Evolutionary conservation across 805 yeast genomes (phyloP).

Genomic region (Ogataea allantospora): DNA sequence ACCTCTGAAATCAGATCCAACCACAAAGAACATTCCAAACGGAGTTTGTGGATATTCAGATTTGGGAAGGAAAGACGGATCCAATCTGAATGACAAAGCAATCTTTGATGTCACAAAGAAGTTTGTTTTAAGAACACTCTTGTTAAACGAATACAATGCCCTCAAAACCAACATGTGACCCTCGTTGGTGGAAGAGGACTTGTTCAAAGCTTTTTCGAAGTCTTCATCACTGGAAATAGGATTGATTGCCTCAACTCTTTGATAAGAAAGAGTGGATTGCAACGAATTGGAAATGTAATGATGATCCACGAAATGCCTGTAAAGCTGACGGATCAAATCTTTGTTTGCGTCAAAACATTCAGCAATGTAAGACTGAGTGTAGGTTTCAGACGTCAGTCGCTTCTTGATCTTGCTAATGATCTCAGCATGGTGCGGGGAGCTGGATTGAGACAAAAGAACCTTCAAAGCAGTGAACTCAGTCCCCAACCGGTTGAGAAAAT

Average conservation of each 20-base stretch:
- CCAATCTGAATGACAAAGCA: conserved; percentile 88
- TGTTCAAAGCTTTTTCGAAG: conserved; percentile 62
- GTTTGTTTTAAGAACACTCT: conserved; percentile 86
- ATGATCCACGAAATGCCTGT: conserved; percentile 85
- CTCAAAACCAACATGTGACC: conserved; percentile 74
- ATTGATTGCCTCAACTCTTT: conserved; percentile 74
- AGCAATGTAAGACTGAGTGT: conserved; percentile 77
- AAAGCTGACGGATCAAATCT: conserved; percentile 74
- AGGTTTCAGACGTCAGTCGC: conserved; percentile 89
- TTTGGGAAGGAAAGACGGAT: conserved; percentile 80
- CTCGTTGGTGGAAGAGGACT: conserved; percentile 77
- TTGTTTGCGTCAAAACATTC: conserved; percentile 71
- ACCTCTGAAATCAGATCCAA: conserved; percentile 95
- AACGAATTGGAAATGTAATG: conserved; percentile 75
- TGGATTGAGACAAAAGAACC: conserved; percentile 58
- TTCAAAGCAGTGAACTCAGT: conserved; percentile 77
- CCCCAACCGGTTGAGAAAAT: conserved; percentile 91
- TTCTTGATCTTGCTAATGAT: conserved; percentile 77
- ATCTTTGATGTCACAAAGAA: conserved; percentile 92
- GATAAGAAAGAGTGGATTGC: conserved; percentile 81
- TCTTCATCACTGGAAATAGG: conserved; percentile 75
- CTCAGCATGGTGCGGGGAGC: conserved; percentile 67
- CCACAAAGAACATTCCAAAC: conserved; percentile 91
- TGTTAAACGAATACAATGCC: conserved; percentile 81
- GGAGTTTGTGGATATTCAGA: conserved; percentile 91